Evolutionary conservation across 1,284 basidiomycete genomes (phyloP), one percentile per base, ranked within the genome.

Genomic region (Marasmius fiardii): DNA sequence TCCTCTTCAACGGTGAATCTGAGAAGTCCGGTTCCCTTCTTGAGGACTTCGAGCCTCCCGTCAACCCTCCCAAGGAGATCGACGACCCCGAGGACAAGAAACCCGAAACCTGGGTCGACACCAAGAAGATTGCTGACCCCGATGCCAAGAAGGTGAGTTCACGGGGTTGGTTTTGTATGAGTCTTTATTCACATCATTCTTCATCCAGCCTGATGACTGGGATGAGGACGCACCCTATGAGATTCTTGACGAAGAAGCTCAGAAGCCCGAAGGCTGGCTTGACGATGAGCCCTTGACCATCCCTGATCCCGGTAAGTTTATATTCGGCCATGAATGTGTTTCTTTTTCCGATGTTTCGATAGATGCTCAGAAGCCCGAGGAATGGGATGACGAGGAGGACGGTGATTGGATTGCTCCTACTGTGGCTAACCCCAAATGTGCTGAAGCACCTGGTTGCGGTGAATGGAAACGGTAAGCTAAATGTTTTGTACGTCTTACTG

Each of bases 301-400:
- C 62, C 85, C 94, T 51, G 97, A 99, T 71, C 95, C 97, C 61
- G 87, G 86, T 82, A 62, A 64, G 73, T 64, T 60, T 54, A 18
- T 20, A 34, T 37, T 5, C 16, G 8, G 51, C 34, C 4, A 1
- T n/a, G 20, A 34, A 28, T 55, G 37, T 8, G 16, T 7, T 20
- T 50, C 47, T 16, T 33, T 31, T 34, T 10, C 51, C 21, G 2
- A 4, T 33, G n/a, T 33, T 37, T 23, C 51, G 18, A 21, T 43
- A 83, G 92, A 95, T 63, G 90, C 94, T 47, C 85, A 89, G 76
- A 98, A 98, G 82, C 97, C 97, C 28, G 96, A 98, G 71, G 97
- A 99, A 74, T 99, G 97, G 97, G 95, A 98, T 68, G 92, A 99
- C 64, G 97, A 98, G 72, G 96, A 99, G 72, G 96, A 99, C 67